Conservation (phyloP, 176 grass and related monocot species). For the Oryza australiensis region DNA sequence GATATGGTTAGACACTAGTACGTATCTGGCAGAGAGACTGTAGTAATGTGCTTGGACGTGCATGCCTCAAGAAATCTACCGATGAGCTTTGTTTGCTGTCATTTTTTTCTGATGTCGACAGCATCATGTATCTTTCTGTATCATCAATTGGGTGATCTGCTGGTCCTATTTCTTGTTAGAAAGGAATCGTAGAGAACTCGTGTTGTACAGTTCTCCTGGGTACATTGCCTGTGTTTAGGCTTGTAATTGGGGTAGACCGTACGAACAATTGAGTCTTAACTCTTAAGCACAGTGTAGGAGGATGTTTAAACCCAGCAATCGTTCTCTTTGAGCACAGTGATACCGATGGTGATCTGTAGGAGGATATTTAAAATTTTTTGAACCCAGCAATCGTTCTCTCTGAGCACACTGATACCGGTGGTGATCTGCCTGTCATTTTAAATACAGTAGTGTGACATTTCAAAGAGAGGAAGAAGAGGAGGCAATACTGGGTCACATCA, state of each 20-base stretch:
- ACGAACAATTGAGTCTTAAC: no score
- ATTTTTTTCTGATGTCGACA: conserved; percentile 36
- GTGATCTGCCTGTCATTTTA: not conserved
- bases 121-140: conserved; percentile 12
- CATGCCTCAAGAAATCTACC: not conserved
- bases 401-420: not conserved
- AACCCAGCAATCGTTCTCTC: not conserved
- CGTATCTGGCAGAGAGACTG: conserved; percentile 9
- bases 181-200: not conserved
- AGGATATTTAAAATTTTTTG: no score
- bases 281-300: not conserved
- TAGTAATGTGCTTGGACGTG: not conserved
- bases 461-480: not conserved
- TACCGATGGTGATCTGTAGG: not conserved
- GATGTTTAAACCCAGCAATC: not conserved
- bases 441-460: no score
- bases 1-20: not conserved
- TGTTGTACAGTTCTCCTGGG: not conserved
- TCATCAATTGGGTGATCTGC: not conserved
- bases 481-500: not conserved
- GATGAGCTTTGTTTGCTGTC: conserved; percentile 21
- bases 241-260: not conserved
- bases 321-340: not conserved
- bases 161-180: not conserved
- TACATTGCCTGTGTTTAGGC: not conserved